Base-by-base conservation (phyloP, 352 stramenopile species). In the Phytophthora brassicae region DNA sequence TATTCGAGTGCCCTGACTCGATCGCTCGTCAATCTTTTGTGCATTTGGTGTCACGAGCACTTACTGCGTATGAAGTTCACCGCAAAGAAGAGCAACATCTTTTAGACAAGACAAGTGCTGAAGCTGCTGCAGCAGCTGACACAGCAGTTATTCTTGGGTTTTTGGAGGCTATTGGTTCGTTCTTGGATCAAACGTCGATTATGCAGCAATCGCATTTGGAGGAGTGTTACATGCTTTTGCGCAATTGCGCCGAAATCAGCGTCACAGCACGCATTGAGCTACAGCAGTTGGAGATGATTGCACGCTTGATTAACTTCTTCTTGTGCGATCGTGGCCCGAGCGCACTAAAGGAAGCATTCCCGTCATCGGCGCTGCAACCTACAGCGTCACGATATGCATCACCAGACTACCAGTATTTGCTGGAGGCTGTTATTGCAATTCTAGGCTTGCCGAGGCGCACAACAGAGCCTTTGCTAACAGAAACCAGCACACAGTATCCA, bases 21-120 rank as follows among this genome's bases (percentile, higher is more conserved):
- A 92, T 92, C 41, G 84, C 88, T 16, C 84, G 88, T 4, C 88
- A 95, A 60, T 94, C 86, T 9, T 94, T 96, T 73, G 86, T 91
- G 22, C 83, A 94, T 41, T 56, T 96, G 11, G 79, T 92, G 26
- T 88, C 81, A 4, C 77, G 84, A 24, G 87, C 84, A 22, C 61
- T 95, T 12, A 84, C 78, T 0, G 76, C 80, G 8, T 93, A 88
- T 42, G 80, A 92, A 38, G 46, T 51, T 3, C 83, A 93, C 54
- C 67, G 79, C 48, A 84, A 79, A 47, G 31, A 65, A 31, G 57
- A 75, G n/a, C 55, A 83, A 19, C 17, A 61, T 29, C 47, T 39
- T 7, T 35, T 86, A 14, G 45, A 63, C 17, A 42, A 60, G 28
- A 44, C 38, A 17, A 59, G 41, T 31, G 60, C 55, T 24, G 50